Evolutionary conservation across 2,329 filamentous ascomycete species (phyloP).

Genomic region (Diaporthe destruens): DNA sequence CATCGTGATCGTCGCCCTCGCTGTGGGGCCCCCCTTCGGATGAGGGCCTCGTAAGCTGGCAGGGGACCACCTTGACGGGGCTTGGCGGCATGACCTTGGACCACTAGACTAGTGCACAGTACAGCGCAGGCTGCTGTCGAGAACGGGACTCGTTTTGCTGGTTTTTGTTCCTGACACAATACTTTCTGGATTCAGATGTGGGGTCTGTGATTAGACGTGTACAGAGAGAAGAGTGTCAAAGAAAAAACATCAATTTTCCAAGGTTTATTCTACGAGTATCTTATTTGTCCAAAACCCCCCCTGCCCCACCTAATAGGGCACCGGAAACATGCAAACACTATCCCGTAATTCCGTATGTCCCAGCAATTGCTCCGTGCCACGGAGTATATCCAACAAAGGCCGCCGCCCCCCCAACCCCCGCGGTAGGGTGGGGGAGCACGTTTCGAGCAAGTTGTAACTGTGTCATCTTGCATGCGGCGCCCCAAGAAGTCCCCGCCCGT

Average conservation of each 20-base stretch:
- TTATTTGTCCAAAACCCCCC: neutral
- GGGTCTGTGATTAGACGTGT: neutral
- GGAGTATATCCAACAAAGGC: no score
- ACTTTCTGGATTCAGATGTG: neutral
- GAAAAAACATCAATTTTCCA: no score
- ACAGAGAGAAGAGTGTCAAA: neutral
- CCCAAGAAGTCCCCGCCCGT: conserved; percentile 1
- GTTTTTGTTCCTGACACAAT: neutral
- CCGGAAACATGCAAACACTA: neutral
- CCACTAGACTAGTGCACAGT: neutral
- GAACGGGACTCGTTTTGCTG: neutral
- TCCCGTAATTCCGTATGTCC: conserved; percentile 18
- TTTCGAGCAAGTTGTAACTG: conserved; percentile 31
- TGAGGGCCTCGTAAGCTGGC: conserved; percentile 39
- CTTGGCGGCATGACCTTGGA: conserved; percentile 6
- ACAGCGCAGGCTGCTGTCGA: neutral
- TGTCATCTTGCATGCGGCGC: conserved; percentile 15
- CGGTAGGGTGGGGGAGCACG: no score
- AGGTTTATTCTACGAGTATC: no score
- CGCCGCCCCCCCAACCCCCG: no score
- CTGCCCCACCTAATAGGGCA: neutral
- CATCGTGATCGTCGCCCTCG: conserved; percentile 31
- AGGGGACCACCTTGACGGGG: conserved; percentile 6
- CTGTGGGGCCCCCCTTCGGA: conserved; percentile 29
- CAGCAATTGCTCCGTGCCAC: neutral